Percentiles rank a stretch among this genome's conserved stretches.
Evolutionary conservation across 75 land plant genomes (phyloP).

Genomic region (Pseudotsuga menziesii): DNA sequence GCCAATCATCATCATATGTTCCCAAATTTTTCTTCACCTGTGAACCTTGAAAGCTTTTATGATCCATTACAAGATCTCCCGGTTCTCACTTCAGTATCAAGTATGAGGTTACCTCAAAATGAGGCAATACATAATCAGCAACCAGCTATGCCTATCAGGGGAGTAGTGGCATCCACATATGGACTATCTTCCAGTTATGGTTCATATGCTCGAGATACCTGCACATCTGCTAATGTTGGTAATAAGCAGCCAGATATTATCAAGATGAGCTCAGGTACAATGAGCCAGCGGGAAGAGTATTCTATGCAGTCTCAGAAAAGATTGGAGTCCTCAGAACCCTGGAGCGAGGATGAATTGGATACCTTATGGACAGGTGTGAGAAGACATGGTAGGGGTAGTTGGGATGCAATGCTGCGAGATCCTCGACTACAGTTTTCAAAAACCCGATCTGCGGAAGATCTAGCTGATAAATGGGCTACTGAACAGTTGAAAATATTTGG

Average conservation of each 20-base stretch:
- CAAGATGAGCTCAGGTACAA: not conserved
- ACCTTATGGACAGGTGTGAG: conserved; percentile 92
- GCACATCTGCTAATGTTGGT: not conserved
- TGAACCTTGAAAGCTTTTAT: conserved; percentile 16
- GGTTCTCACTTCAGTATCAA: conserved; percentile 36
- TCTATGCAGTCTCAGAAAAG: conserved; percentile 3
- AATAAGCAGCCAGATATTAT: conserved; percentile 4
- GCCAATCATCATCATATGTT: conserved; percentile 21
- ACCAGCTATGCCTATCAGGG: conserved; percentile 5
- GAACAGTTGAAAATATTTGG: conserved; percentile 73
- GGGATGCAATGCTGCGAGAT: conserved; percentile 82
- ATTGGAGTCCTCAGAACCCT: conserved; percentile 24
- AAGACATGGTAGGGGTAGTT: conserved; percentile 82
- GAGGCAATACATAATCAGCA: conserved; percentile 37
- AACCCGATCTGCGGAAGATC: conserved; percentile 53
- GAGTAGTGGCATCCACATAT: conserved; percentile 7
- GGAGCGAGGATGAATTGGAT: conserved; percentile 99
- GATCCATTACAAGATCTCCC: conserved; percentile 30
- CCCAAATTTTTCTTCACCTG: conserved; percentile 41
- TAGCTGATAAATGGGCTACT: conserved; percentile 71
- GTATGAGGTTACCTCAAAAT: conserved; percentile 26
- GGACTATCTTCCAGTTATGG: conserved; percentile 4
- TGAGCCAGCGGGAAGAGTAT: conserved; percentile 11
- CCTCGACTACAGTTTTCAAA: conserved; percentile 61
- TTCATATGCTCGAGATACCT: conserved; percentile 7